Evolutionary conservation across 495 filamentous ascomycete genomes (phyloP), one percentile per base, ranked within the genome.

Genomic region (Parachaetomium inaequale): DNA sequence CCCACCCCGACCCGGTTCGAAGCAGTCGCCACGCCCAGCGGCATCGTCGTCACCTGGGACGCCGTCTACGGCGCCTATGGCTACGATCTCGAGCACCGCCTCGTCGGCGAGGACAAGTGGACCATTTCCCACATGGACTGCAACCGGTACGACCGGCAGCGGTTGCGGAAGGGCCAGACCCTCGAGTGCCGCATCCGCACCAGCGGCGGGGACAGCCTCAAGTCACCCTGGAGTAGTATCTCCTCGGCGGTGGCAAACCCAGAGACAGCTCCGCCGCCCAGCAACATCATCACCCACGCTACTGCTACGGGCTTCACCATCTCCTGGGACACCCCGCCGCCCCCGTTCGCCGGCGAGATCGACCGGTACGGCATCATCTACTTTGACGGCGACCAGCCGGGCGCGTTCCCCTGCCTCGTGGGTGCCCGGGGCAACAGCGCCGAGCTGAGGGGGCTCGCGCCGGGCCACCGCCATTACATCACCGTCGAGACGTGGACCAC

Each of bases 21-120:
- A 7, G 66, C 61, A 0, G 31, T 15, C 17, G 7, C 62, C 4
- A 21, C 51, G 0, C 58, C 66, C 7, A 29, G 46, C 42, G 68
- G 70, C 14, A 50, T 70, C 52, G 23, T 46, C 21, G 58, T 67
- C 15, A 64, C 61, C 5, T 72, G 70, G 70, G 58, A 64, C 6
- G 7, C 57, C 28, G 63, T 70, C 28, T 72, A 67, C 62, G 70
- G 70, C 19, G 70, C 70, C 2, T 66, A 49, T 28, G 63, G 61
- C 17, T 72, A 72, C 38, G 66, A 72, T 15, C n/a, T 71, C 0
- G 54, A 62, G 17, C 42, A 31, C 8, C 61, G 65, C 15, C 21
- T 58, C 10, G 51, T 31, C 19, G 47, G 55, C 14, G 32, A 28
- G 2, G 2, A 21, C 26, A 19, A 36, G 23, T 62, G 64, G 59